Evolutionary conservation across 192 early-diverging fungal genomes (phyloP).

Genomic region (Ambispora gerdemannii): DNA sequence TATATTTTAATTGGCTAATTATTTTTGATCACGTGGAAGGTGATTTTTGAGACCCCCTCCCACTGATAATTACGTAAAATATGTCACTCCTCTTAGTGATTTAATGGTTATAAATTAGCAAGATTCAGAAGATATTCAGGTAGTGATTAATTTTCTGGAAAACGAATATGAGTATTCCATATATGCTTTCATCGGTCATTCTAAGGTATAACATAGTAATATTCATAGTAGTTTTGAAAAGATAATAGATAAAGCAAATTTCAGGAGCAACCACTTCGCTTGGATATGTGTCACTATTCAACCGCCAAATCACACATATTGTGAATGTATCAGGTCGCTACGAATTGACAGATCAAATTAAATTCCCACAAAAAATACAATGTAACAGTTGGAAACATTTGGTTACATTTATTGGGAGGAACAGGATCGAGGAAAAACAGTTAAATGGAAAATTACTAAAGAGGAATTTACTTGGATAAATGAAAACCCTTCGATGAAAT

Average conservation of each 20-base stretch:
- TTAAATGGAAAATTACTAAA: neutral
- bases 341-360: neutral
- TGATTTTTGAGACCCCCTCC: too few relatives aligned
- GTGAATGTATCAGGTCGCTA: neutral
- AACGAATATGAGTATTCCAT: conserved; percentile 35
- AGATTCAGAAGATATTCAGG: conserved; percentile 36
- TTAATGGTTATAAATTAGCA: conserved; percentile 12
- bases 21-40: too few relatives aligned
- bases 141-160: too few relatives aligned
- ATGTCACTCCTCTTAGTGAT: too few relatives aligned
- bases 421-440: neutral
- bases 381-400: neutral
- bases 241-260: too few relatives aligned
- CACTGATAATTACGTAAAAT: too few relatives aligned
- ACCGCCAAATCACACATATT: neutral
- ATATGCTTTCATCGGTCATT: conserved; percentile 43
- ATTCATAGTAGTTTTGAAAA: too few relatives aligned
- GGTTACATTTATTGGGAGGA: neutral
- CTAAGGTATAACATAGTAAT: too few relatives aligned
- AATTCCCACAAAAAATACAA: neutral
- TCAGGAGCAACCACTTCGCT: too few relatives aligned
- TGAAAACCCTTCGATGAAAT: neutral
- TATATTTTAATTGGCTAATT: too few relatives aligned
- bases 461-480: neutral
- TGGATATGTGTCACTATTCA: neutral